phyloP scores from a whole-genome alignment of 345 rosid species.

The Gossypium ekmanianum region DNA sequence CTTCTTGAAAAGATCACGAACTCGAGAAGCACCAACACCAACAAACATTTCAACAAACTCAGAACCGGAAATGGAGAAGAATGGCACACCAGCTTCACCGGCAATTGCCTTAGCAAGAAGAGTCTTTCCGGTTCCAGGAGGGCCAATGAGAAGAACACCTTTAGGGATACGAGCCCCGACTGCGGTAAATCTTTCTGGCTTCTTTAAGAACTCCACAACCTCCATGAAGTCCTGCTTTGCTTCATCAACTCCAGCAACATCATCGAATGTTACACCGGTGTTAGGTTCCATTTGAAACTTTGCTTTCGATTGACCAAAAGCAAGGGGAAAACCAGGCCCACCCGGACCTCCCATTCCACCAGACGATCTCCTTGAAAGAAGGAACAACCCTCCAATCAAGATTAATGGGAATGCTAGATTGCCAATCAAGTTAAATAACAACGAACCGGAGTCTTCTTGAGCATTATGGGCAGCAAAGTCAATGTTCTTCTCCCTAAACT shows the following conservation, averaged over 20 bases:
- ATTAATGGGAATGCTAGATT: slow-evolving; percentile 88
- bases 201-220: slow-evolving; percentile 95
- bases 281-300: slow-evolving; percentile 99
- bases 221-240: slow-evolving; percentile 99
- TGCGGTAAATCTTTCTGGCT: slow-evolving; percentile 98
- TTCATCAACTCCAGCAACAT: slow-evolving; percentile 99
- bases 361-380: slow-evolving; percentile 85
- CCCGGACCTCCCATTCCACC: slow-evolving; percentile 99
- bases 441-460: slow-evolving; percentile 92
- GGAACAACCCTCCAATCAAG: slow-evolving; percentile 91
- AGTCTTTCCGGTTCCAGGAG: slow-evolving; percentile 99
- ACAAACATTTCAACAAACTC: slow-evolving; percentile 99
- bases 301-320: slow-evolving; percentile 91
- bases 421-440: slow-evolving; percentile 80
- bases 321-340: slow-evolving; percentile 88
- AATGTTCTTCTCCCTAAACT: slow-evolving; percentile 89
- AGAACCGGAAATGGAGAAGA: slow-evolving; percentile 94
- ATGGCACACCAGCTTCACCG: slow-evolving; percentile 98
- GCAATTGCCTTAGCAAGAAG: slow-evolving; percentile 98
- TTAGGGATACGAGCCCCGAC: slow-evolving; percentile 94
- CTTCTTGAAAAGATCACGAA: slow-evolving; percentile 91
- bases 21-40: slow-evolving; percentile 97
- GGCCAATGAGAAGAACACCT: slow-evolving; percentile 97
- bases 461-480: slow-evolving; percentile 98
- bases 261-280: slow-evolving; percentile 97